phyloP scores from a whole-genome alignment of 129 eudicot genomes.

The Artemisia annua region DNA sequence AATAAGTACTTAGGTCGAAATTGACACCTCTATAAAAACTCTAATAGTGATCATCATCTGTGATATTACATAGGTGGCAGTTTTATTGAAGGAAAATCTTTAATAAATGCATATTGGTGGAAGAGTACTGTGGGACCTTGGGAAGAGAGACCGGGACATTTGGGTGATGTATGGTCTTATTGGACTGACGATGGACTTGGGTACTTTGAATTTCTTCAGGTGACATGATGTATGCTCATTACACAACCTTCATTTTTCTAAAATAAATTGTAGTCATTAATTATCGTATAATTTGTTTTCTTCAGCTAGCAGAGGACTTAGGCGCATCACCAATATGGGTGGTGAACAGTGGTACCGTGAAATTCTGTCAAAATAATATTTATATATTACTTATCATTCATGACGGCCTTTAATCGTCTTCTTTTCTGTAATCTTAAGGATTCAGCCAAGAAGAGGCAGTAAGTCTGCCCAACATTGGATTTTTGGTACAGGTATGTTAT shows the following conservation, averaged over 20 bases:
- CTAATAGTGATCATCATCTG: background rate
- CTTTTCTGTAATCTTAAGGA: conserved; percentile 45
- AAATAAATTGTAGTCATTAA: background rate
- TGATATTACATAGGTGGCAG: conserved; percentile 62
- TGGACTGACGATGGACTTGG: conserved; percentile 99
- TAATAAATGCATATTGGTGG: conserved; percentile 91
- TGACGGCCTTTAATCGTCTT: background rate
- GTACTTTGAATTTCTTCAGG: conserved; percentile 86
- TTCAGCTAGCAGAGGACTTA: conserved; percentile 91
- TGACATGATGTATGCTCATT: conserved; percentile 22
- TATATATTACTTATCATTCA: background rate
- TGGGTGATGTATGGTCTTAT: conserved; percentile 87
- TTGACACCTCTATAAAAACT: background rate
- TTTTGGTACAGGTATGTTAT: conserved; percentile 71
- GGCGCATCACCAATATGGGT: conserved; percentile 96
- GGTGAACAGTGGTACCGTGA: conserved; percentile 69
- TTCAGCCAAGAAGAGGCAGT: conserved; percentile 71
- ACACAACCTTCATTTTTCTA: conserved; percentile 2
- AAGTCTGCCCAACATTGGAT: conserved; percentile 50
- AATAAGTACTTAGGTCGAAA: background rate
- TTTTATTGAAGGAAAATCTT: conserved; percentile 78
- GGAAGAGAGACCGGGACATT: conserved; percentile 95
- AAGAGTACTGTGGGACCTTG: conserved; percentile 91
- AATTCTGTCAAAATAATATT: background rate
- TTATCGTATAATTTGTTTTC: conserved; percentile 12